Base-by-base conservation (phyloP, 768 basidiomycete genomes). In the Mycena polygramma region DNA sequence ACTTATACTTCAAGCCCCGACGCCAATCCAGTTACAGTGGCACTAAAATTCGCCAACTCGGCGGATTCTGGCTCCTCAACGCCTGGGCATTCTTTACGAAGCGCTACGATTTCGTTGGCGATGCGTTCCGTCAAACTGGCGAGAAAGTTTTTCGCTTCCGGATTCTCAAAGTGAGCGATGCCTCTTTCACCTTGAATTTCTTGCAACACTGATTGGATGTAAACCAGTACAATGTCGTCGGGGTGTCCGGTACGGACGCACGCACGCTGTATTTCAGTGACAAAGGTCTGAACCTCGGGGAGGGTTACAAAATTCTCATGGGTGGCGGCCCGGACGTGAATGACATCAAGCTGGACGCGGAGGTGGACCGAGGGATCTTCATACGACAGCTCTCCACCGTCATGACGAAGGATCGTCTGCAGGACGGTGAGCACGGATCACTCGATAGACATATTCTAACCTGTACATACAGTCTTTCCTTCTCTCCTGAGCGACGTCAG, bases 21-120 rank as follows among this genome's bases (percentile, higher is more conserved):
- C 30, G 30, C 3, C 30, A 30, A 30, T 30, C 30, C n/a, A n/a
- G n/a, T n/a, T n/a, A n/a, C n/a, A n/a, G n/a, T n/a, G n/a, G n/a
- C n/a, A n/a, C n/a, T 30, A 30, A 30, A 30, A 60, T 60, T 20
- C 45, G 30, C 26, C 45, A 60, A 19, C n/a, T 62, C 20, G 60
- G 60, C 2, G 36, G 48, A 17, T 51, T 62, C 20, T 36, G 48
- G 5, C 30, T 62, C 14, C 11, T 62, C 20, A 45, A 30, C 8
- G 49, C 60, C 8, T 62, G 60, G 60, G 17, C 36, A 7, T 62
- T 62, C 60, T 62, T 62, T 22, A n/a, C 60, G 20, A 62, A 37
- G 36, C 60, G 60, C 3, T 19, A 36, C 10, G 49, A 51, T 20
- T 62, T 62, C 37, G 48, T 62, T 15, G 37, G 60, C n/a, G 45